Conservation (phyloP, 768 basidiomycete genomes). For the Neoboletus brunneissimus region DNA sequence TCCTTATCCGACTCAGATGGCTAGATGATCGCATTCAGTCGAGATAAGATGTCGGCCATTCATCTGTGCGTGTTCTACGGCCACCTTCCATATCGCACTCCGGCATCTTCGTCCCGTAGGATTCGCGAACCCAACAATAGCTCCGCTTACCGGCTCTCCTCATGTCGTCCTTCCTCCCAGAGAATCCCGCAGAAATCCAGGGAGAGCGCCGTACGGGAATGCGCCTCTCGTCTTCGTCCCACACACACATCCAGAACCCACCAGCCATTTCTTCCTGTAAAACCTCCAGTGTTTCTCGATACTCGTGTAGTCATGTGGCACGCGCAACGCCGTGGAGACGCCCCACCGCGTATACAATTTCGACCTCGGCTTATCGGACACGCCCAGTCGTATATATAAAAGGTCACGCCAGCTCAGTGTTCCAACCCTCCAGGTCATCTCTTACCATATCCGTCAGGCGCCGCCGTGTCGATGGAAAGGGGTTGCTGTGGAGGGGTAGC, state of each 20-base stretch:
- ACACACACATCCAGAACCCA: not conserved
- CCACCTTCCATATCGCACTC: not conserved
- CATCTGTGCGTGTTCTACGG: too few species aligned
- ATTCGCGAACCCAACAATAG: slow-evolving; percentile 17
- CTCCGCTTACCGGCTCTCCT: slow-evolving; percentile 2
- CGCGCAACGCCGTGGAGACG: slow-evolving; percentile 5
- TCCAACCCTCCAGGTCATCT: not conserved
- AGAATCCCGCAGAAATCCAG: slow-evolving; percentile 10
- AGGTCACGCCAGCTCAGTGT: not conserved
- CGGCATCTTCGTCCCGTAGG: not conserved
- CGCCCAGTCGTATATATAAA: not conserved
- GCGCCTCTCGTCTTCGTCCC: not conserved
- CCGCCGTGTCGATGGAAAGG: slow-evolving; percentile 16
- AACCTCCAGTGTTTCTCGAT: slow-evolving; percentile 2
- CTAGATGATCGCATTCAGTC: slow-evolving; percentile 7
- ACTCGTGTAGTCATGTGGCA: slow-evolving; percentile 9
- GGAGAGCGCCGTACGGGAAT: slow-evolving; percentile 10
- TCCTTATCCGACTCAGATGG: not conserved
- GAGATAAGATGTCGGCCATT: slow-evolving; percentile 12
- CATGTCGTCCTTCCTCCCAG: slow-evolving; percentile 14
- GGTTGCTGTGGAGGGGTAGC: slow-evolving; percentile 16
- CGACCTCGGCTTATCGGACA: slow-evolving; percentile 10
- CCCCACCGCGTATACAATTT: not conserved
- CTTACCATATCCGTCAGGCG: slow-evolving; percentile 15
- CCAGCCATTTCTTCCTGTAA: not conserved